Conservation (phyloP, 805 yeast genomes). For the Kodamaea laetipori region DNA sequence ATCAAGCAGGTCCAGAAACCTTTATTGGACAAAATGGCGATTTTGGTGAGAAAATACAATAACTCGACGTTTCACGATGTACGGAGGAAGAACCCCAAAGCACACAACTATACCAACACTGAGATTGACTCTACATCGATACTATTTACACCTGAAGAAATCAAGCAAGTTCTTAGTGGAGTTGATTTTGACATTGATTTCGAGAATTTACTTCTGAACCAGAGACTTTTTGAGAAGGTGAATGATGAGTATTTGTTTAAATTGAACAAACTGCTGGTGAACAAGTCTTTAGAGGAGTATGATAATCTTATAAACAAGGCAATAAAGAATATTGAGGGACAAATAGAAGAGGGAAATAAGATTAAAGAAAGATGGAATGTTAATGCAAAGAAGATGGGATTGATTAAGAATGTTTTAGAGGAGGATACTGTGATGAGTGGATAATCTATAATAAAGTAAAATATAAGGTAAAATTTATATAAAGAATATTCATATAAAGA, state of each 20-base stretch:
- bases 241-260: constrained; percentile 29
- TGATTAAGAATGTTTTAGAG: constrained; percentile 25
- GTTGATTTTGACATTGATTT: constrained; percentile 19
- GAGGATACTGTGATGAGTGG: neutral
- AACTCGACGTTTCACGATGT: constrained; percentile 2
- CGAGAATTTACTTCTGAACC: constrained; percentile 17
- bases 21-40: constrained; percentile 35
- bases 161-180: constrained; percentile 20
- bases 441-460: no score
- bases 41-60: constrained; percentile 24
- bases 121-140: constrained; percentile 18
- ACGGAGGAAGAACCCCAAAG: neutral
- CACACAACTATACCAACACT: constrained; percentile 6
- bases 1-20: constrained; percentile 37
- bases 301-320: constrained; percentile 31
- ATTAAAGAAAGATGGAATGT: constrained; percentile 38
- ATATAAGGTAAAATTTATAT: no score
- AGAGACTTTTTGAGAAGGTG: constrained; percentile 22
- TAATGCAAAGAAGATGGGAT: constrained; percentile 36
- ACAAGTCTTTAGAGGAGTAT: constrained; percentile 33
- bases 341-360: constrained; percentile 33
- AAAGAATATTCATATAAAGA: no score
- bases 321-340: constrained; percentile 27
- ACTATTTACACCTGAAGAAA: constrained; percentile 24
- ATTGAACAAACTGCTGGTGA: constrained; percentile 23